These are phyloP conservation scores for Inga laurina DNA, from an alignment of 306 rosid species.

Conservation along the genomic window DNA sequence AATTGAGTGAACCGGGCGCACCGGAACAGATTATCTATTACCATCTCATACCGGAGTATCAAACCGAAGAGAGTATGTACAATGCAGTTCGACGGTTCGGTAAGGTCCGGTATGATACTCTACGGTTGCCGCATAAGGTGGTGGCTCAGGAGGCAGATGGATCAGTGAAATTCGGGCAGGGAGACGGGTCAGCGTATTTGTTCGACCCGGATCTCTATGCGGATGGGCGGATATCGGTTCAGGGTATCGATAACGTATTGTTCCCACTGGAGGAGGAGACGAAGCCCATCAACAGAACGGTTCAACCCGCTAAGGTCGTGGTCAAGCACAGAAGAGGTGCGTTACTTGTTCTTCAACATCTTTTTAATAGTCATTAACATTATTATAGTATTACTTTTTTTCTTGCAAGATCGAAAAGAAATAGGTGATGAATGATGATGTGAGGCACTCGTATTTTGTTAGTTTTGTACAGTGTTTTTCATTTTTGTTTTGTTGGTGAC, in stretches of 20 bases:
- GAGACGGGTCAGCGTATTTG: constrained; percentile 70
- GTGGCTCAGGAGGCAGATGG: constrained; percentile 82
- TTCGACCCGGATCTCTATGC: constrained; percentile 83
- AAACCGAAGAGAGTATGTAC: constrained; percentile 90
- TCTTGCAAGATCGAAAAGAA: neutral
- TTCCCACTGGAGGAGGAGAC: constrained; percentile 53
- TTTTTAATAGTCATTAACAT: neutral
- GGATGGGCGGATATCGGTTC: constrained; percentile 81
- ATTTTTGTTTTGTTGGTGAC: neutral
- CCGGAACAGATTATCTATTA: constrained; percentile 86
- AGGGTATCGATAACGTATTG: constrained; percentile 76
- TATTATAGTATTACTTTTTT: too few species aligned
- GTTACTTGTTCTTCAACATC: neutral
- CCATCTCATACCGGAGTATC: constrained; percentile 81
- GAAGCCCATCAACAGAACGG: constrained; percentile 36
- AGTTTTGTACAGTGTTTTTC: neutral
- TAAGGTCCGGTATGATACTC: constrained; percentile 60
- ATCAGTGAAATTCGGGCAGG: constrained; percentile 72
- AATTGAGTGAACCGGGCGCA: constrained; percentile 84
- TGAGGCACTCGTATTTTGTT: constrained; percentile 3
- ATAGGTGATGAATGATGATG: constrained; percentile 17
- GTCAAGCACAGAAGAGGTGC: constrained; percentile 74
- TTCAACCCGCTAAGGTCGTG: constrained; percentile 51
- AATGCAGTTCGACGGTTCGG: constrained; percentile 81
- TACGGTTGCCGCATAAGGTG: constrained; percentile 72